Conservation (phyloP, 2,329 filamentous ascomycete genomes). For the Epichloe typhina region DNA sequence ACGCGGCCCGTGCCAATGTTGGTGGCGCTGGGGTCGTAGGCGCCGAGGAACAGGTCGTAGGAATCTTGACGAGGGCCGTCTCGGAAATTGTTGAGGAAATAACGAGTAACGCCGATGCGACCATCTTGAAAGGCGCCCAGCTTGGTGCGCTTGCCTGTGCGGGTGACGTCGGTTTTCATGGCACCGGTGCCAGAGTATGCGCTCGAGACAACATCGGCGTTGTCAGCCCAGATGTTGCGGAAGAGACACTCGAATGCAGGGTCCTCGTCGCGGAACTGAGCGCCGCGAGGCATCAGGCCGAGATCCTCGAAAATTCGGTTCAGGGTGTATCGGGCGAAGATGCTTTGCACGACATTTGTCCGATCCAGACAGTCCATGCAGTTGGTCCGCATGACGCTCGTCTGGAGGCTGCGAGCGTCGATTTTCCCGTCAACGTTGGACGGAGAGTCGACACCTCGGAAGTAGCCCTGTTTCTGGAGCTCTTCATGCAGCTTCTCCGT, state of each 20-base stretch:
- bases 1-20: conserved; percentile 59
- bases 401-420: conserved; percentile 71
- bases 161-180: conserved; percentile 94
- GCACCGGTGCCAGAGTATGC: conserved; percentile 93
- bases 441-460: conserved; percentile 79
- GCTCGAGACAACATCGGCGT: conserved; percentile 86
- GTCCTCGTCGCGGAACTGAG: conserved; percentile 66
- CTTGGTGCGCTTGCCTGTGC: conserved; percentile 81
- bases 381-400: conserved; percentile 87
- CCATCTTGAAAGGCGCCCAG: conserved; percentile 75
- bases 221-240: conserved; percentile 97
- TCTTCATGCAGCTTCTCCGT: conserved; percentile 70
- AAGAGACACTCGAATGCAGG: conserved; percentile 77
- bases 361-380: conserved; percentile 99
- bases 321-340: conserved; percentile 81
- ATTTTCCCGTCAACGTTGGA: conserved; percentile 55
- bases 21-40: conserved; percentile 62
- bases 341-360: conserved; percentile 95
- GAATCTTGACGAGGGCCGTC: conserved; percentile 92
- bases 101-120: conserved; percentile 78
- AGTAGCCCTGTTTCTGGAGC: conserved; percentile 73
- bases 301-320: conserved; percentile 80
- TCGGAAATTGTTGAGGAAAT: conserved; percentile 85
- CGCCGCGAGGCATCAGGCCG: conserved; percentile 62
- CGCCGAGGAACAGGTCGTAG: conserved; percentile 86